A percentile compares a stretch with the other conserved stretches of the same genome.
Conservation (phyloP, 768 basidiomycete species). For the Crucibulum laeve region DNA sequence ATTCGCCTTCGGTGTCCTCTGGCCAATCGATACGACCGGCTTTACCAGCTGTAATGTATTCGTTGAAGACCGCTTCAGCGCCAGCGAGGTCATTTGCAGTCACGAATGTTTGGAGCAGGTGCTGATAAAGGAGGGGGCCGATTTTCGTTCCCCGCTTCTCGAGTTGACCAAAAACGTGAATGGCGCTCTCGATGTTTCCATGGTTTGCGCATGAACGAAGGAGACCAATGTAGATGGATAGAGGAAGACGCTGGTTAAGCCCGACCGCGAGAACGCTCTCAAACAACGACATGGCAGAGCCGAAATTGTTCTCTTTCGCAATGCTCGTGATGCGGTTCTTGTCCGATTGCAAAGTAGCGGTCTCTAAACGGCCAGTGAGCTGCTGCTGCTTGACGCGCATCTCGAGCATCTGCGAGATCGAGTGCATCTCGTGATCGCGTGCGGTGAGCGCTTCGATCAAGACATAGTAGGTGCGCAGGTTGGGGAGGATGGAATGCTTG, state of each 20-base stretch:
- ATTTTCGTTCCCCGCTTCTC: slow-evolving; percentile 38
- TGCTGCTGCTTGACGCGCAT: slow-evolving; percentile 31
- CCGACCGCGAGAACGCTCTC: slow-evolving; percentile 44
- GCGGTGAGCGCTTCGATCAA: slow-evolving; percentile 60
- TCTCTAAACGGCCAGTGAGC: slow-evolving; percentile 19
- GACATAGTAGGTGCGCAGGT: slow-evolving; percentile 51
- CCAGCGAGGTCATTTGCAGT: slow-evolving; percentile 42
- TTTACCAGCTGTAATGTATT: slow-evolving; percentile 43
- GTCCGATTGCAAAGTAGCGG: slow-evolving; percentile 18
- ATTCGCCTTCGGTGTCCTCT: slow-evolving; percentile 6
- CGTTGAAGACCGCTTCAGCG: slow-evolving; percentile 57
- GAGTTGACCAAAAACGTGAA: slow-evolving; percentile 60
- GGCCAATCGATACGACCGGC: slow-evolving; percentile 32
- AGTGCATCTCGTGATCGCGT: slow-evolving; percentile 64
- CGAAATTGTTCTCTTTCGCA: slow-evolving; percentile 63
- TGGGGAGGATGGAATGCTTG: slow-evolving; percentile 55
- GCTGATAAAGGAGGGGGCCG: slow-evolving; percentile 38
- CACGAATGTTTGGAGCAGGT: slow-evolving; percentile 57
- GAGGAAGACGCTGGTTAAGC: slow-evolving; percentile 25
- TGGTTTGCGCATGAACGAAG: slow-evolving; percentile 60
- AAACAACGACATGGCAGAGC: slow-evolving; percentile 70
- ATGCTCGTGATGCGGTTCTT: slow-evolving; percentile 38
- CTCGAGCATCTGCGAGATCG: slow-evolving; percentile 37
- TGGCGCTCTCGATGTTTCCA: slow-evolving; percentile 52
- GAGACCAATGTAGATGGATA: slow-evolving; percentile 44